Base-by-base conservation (phyloP, 176 grass and related monocot genomes). In the Stipa capillata region DNA sequence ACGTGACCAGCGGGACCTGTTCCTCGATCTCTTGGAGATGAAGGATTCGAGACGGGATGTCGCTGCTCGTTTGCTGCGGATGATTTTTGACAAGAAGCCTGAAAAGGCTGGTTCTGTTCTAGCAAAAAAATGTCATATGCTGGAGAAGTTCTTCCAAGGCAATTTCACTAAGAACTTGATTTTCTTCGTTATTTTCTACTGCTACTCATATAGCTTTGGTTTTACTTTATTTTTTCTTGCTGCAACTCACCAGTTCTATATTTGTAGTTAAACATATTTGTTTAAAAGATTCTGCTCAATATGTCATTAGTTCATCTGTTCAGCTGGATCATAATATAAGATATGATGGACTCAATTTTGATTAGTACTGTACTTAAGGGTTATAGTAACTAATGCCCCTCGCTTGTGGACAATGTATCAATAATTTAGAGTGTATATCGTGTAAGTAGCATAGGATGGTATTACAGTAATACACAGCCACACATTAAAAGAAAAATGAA, bases 71-170 rank as follows among this genome's bases (percentile, higher is more conserved):
- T 73, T 98, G 71, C 68, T 98, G 56, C 73, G 81, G 43, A 92
- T 98, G 92, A 87, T 98, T 80, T 91, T 98, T 34, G 90, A 93
- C 20, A 94, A 89, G 64, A 79, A 80, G 34, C 96, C 92, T 0
- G 48, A 77, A 35, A 85, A 74, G 47, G 81, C 51, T 0, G 96
- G 96, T 37, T 87, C 72, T 20, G 58, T 95, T 76, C 77, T 95
- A 69, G 85, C 85, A 41, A 89, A 36, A 47, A 94, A 84, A 12
- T 80, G 85, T 50, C 50, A 69, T 83, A 76, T 94, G 61, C 74
- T 94, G 55, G 80, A 94, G 81, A 86, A 93, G n/a, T 94, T 98
- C 27, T 98, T 98, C 73, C 63, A 72, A 89, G 96, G 96, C 50
- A 81, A 84, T 45, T 43, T 35, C 56, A 25, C 43, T 68, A 25